Evolutionary conservation across 257 asterid species (phyloP).

Genomic region (Fraxinus cuspidata): DNA sequence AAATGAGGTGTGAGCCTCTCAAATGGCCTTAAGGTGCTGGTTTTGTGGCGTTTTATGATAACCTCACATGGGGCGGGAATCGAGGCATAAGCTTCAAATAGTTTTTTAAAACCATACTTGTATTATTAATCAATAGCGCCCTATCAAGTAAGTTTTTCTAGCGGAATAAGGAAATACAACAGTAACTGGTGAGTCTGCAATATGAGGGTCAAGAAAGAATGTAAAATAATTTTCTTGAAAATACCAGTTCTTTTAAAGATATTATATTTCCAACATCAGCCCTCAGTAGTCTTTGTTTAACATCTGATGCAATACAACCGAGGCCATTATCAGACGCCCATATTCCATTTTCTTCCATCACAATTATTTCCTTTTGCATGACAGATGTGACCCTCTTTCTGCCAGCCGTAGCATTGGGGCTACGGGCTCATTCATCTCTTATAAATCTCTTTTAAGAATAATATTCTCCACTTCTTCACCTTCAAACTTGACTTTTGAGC

Average conservation of each 20-base stretch:
- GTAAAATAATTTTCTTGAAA: too few species aligned
- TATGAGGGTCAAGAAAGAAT: neutral
- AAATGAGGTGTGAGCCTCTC: too few species aligned
- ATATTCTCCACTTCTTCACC: neutral
- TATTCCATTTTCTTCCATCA: too few species aligned
- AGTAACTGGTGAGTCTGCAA: neutral
- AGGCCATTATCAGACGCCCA: neutral
- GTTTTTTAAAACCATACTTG: too few species aligned
- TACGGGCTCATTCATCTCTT: neutral
- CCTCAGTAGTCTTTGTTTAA: neutral
- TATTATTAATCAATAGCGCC: too few species aligned
- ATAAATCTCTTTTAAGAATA: neutral
- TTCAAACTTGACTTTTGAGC: neutral
- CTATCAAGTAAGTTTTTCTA: neutral
- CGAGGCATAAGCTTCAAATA: too few species aligned
- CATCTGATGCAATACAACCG: neutral
- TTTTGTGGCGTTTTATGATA: too few species aligned
- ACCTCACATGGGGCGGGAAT: too few species aligned
- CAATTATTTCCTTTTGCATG: neutral
- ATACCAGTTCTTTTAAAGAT: neutral
- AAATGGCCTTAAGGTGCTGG: too few species aligned
- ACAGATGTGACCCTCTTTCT: neutral
- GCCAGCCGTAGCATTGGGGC: neutral
- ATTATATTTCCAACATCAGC: neutral
- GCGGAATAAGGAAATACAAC: neutral